Base-by-base conservation (phyloP, 148 eudicot species). In the Chenopodium album region DNA sequence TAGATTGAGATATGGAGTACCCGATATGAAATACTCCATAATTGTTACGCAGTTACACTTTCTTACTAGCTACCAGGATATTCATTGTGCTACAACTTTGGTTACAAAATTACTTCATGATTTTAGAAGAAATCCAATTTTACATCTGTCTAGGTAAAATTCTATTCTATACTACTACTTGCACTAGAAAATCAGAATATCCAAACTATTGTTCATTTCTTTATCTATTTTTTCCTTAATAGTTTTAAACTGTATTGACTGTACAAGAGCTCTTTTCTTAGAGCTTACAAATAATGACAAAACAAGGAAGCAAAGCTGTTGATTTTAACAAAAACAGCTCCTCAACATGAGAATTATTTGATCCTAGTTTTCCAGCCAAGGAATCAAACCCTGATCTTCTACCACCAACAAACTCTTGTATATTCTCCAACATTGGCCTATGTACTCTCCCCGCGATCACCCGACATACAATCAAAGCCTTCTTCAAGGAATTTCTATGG, bases 371-470 rank as follows among this genome's bases (percentile, higher is more conserved):
- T 12, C 94, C 92, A 50, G 98, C 94, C 54, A 90, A 77, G 0
- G 98, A 92, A 79, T 92, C 95, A 47, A 92, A 93, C n/a, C 91
- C 92, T 9, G 91, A 83, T 73, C 82, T 75, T 63, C 79, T 85
- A 9, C 83, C 78, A 48, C 76, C 54, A 59, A 50, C 81, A n/a
- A 88, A 75, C 62, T 88, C 89, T 62, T 87, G 83, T 9, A 82
- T 34, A 80, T 88, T 85, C 56, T 89, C 90, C 19, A 63, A 69
- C 82, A 85, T 52, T 1, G 93, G 93, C 81, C 86, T 87, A 77
- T 93, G 92, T 23, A 93, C 97, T 47, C 95, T 87, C 47, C 95
- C 98, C 0, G 95, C 98, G 37, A 93, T 88, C 68, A 90, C 95
- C 77, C 98, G 88, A 74, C 95, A 93, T 2, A 93, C 82, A 52